Base-by-base conservation (phyloP, 2,329 filamentous ascomycete genomes). In the Xylariaceae sp. region DNA sequence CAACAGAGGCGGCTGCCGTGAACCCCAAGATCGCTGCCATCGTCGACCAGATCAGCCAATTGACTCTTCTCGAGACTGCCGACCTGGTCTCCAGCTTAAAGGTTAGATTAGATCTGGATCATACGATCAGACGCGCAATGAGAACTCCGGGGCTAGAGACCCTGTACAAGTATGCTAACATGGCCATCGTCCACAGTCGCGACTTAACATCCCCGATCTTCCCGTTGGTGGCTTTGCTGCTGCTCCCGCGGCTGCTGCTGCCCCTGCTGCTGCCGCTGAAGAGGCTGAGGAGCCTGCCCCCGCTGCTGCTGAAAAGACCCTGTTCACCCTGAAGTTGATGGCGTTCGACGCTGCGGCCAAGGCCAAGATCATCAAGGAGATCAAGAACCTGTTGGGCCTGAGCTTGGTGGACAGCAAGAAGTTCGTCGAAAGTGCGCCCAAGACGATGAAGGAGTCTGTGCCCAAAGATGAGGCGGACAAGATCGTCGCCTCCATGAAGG, bases 331-430 rank as follows among this genome's bases (percentile, higher is more conserved):
- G 67, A 97, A 97, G 81, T 87, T 99, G 64, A 83, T 90, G 76
- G 88, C 88, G 42, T 95, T 97, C 74, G 95, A 99, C 56, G 82
- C 92, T 34, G 82, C 78, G 54, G 80, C 93, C 66, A 99, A 99
- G 83, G 92, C 95, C 71, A 99, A 99, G 88, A 82, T 99, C 71
- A 99, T 99, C 84, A 99, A 99, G 85, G 94, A 99, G 82, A 84
- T 99, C 80, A 99, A 99, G 87, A 87, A 86, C 72, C 83, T 99
- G 85, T 81, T 99, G 62, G 94, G 94, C 49, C 79, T 99, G 73
- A 95, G 90, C 75, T 83, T 99, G 80, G 95, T 99, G 69, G 94
- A 99, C 78, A 96, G 90, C 80, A 99, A 99, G 88, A 99, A 99
- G 82, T 99, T 99, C 72, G 94, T 99, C 67, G 94, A 99, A 83